These are phyloP conservation scores for Colletotrichum sp. DNA, from an alignment of 2,329 filamentous ascomycete genomes.

Conservation along the genomic window DNA sequence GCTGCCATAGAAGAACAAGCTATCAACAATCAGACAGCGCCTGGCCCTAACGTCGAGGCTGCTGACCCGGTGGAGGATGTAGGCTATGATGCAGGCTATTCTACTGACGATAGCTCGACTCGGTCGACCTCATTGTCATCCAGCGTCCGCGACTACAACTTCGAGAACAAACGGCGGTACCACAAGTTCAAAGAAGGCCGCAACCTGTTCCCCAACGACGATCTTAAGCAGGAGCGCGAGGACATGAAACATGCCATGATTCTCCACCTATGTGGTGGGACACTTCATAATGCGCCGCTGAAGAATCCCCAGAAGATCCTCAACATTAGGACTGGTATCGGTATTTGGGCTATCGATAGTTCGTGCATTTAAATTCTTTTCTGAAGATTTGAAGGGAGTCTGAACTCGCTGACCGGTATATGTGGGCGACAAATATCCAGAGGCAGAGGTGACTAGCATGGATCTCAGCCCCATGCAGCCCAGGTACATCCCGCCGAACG, in stretches of 20 bases:
- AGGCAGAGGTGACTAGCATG: background rate
- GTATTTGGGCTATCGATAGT: slow-evolving; percentile 62
- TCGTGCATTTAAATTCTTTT: slow-evolving; percentile 13
- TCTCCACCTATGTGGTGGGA: background rate
- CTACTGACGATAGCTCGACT: background rate
- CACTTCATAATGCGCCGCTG: background rate
- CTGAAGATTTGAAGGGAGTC: background rate
- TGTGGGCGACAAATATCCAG: slow-evolving; percentile 29
- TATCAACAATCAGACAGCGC: background rate
- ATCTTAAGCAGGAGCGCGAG: slow-evolving; percentile 49
- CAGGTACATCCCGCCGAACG: slow-evolving; percentile 48
- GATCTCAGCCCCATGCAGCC: slow-evolving; percentile 18
- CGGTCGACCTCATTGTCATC: slow-evolving; percentile 25
- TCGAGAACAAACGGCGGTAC: slow-evolving; percentile 47
- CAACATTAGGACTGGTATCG: slow-evolving; percentile 38
- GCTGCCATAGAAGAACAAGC: background rate
- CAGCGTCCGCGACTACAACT: slow-evolving; percentile 43
- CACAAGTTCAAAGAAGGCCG: slow-evolving; percentile 45
- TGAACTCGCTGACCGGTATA: background rate
- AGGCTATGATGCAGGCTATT: background rate
- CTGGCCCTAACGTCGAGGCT: background rate
- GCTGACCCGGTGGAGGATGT: background rate
- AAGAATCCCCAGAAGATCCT: background rate
- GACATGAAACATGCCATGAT: slow-evolving; percentile 35
- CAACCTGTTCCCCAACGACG: slow-evolving; percentile 46